Evolutionary conservation across 1,284 basidiomycete genomes (phyloP).

Genomic region (Ustilago hordei): DNA sequence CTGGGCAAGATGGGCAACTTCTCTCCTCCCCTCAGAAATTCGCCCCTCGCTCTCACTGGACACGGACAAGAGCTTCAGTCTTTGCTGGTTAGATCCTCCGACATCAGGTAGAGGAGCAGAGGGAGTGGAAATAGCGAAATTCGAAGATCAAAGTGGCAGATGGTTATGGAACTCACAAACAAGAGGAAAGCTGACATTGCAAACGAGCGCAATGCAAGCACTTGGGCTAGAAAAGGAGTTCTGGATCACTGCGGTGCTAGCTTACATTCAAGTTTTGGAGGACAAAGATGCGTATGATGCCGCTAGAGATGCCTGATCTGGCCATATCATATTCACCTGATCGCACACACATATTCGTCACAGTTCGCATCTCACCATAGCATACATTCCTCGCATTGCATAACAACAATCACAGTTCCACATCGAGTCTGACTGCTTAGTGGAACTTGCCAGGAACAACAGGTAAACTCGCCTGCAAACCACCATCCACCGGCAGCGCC

Average conservation of each 20-base stretch:
- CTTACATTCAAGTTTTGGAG: constrained; percentile 62
- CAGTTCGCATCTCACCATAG: constrained; percentile 1
- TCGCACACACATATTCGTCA: not conserved
- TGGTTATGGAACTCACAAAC: constrained; percentile 60
- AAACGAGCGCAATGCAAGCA: constrained; percentile 51
- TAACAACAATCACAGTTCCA: not conserved
- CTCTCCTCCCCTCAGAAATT: constrained; percentile 47
- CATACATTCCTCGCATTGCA: constrained; percentile 3
- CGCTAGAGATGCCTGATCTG: constrained; percentile 25
- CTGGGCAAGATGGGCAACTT: constrained; percentile 60
- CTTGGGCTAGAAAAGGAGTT: constrained; percentile 55
- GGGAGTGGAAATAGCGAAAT: constrained; percentile 52
- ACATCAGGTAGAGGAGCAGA: constrained; percentile 3
- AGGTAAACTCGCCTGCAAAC: constrained; percentile 80
- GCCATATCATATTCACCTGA: not conserved
- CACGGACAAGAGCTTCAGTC: constrained; percentile 53
- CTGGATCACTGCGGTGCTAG: constrained; percentile 57
- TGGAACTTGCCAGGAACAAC: constrained; percentile 76
- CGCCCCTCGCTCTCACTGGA: constrained; percentile 54
- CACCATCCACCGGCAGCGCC: constrained; percentile 87
- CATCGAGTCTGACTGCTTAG: constrained; percentile 10
- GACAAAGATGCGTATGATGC: constrained; percentile 51
- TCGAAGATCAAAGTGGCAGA: constrained; percentile 52
- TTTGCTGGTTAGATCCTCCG: constrained; percentile 56
- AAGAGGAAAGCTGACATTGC: constrained; percentile 46